Conservation (phyloP, 306 rosid species). For the Acacia melanoxylon region DNA sequence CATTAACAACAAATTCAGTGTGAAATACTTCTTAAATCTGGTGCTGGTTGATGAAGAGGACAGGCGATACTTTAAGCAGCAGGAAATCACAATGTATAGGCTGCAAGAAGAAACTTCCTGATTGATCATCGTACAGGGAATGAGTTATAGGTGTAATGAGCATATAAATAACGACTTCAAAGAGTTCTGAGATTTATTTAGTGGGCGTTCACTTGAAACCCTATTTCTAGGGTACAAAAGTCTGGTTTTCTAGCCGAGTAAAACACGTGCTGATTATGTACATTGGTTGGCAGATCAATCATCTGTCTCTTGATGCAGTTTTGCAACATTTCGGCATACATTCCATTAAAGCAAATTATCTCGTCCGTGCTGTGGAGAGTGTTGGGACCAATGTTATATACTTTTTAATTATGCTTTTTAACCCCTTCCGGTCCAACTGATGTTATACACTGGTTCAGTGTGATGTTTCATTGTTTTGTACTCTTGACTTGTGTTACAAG, state of each 20-base stretch:
- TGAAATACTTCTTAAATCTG: constrained; percentile 93
- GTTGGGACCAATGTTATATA: constrained; percentile 5
- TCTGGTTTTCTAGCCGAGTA: constrained; percentile 30
- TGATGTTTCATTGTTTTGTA: constrained; percentile 8
- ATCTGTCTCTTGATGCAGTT: constrained; percentile 23
- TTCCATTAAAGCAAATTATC: constrained; percentile 33
- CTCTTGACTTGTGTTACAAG: constrained; percentile 20
- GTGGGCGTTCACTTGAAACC: constrained; percentile 28
- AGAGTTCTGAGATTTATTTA: constrained; percentile 40
- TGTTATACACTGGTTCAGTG: constrained; percentile 15
- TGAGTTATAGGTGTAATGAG: constrained; percentile 24
- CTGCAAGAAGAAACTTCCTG: constrained; percentile 78
- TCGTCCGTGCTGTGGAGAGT: constrained; percentile 32
- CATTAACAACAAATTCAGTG: constrained; percentile 96
- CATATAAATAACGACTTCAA: constrained; percentile 40
- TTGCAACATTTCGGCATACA: constrained; percentile 20
- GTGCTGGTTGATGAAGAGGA: constrained; percentile 98
- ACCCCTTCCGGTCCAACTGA: background rate
- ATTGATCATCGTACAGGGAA: constrained; percentile 30
- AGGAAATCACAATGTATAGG: constrained; percentile 96
- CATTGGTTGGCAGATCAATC: constrained; percentile 36
- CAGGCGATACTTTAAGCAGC: constrained; percentile 98
- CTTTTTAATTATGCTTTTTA: background rate
- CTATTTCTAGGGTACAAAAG: constrained; percentile 29
- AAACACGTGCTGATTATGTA: constrained; percentile 39